phyloP scores from a whole-genome alignment of 768 basidiomycete genomes.

The Leccinum disarticulatum region DNA sequence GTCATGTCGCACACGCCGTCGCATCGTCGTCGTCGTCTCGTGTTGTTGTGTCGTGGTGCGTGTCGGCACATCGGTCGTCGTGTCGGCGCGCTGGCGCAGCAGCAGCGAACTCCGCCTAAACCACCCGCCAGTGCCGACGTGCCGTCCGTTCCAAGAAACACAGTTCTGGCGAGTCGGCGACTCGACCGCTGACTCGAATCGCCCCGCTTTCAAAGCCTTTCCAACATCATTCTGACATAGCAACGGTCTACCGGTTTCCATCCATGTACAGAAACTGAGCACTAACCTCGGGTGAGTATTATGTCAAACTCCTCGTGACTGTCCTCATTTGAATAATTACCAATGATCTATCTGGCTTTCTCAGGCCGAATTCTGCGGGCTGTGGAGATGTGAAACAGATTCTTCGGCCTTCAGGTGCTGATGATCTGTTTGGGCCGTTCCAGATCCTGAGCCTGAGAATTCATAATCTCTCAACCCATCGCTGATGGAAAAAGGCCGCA shows the following conservation, averaged over 20 bases:
- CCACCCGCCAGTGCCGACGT: too few species aligned
- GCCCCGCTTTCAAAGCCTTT: slow-evolving; percentile 5
- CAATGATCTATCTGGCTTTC: slow-evolving; percentile 24
- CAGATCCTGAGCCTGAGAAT: neutral
- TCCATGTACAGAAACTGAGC: slow-evolving; percentile 10
- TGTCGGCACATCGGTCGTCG: too few species aligned
- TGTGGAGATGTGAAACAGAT: slow-evolving; percentile 28
- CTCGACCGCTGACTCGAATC: slow-evolving; percentile 28
- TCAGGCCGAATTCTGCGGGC: slow-evolving; percentile 21
- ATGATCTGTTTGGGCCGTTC: slow-evolving; percentile 15
- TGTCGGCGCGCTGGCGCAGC: too few species aligned
- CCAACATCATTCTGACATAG: slow-evolving; percentile 20
- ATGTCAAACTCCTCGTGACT: slow-evolving; percentile 20
- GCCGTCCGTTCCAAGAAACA: too few species aligned
- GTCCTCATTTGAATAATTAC: slow-evolving; percentile 13
- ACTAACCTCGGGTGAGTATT: slow-evolving; percentile 22
- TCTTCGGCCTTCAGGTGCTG: slow-evolving; percentile 16
- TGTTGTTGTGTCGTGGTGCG: too few species aligned
- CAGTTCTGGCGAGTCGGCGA: slow-evolving; percentile 27
- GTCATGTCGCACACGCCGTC: too few species aligned
- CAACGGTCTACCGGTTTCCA: slow-evolving; percentile 20
- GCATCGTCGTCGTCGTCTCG: too few species aligned
- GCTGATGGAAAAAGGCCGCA: too few species aligned
- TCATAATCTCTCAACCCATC: too few species aligned
- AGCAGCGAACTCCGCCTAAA: too few species aligned